These are phyloP conservation scores for Xylaria hypoxylon DNA, from an alignment of 2,329 filamentous ascomycete species.

Conservation along the genomic window DNA sequence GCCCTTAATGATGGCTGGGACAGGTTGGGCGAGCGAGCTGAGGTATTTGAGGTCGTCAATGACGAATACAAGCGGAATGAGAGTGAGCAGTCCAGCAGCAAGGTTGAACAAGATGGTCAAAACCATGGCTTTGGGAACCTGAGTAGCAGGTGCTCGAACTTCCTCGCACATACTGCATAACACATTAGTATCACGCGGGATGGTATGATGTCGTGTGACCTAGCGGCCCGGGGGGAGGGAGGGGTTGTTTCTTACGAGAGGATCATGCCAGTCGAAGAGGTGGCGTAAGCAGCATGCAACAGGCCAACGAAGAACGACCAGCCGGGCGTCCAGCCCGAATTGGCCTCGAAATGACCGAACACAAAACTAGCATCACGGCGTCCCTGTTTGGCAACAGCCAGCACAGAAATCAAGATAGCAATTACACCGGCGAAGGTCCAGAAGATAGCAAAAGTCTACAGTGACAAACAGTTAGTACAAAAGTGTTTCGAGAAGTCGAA, in stretches of 20 bases:
- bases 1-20: conserved; percentile 71
- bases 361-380: conserved; percentile 71
- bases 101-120: conserved; percentile 75
- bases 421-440: conserved; percentile 80
- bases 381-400: conserved; percentile 76
- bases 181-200: conserved; percentile 31
- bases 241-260: conserved; percentile 69
- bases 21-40: conserved; percentile 68
- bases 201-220: conserved; percentile 16
- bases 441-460: conserved; percentile 76
- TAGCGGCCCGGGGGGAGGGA: conserved; percentile 23
- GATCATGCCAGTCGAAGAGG: conserved; percentile 83
- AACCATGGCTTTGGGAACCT: conserved; percentile 80
- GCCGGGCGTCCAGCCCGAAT: conserved; percentile 75
- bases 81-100: conserved; percentile 73
- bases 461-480: conserved; percentile 13
- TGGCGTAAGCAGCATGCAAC: conserved; percentile 78
- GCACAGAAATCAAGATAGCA: conserved; percentile 70
- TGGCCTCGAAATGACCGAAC: conserved; percentile 75
- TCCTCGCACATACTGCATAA: conserved; percentile 76
- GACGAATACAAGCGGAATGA: conserved; percentile 77
- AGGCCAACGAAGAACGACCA: conserved; percentile 81
- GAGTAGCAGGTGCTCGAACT: conserved; percentile 71
- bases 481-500: neutral
- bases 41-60: conserved; percentile 71